Conservation (phyloP, 495 filamentous ascomycete genomes). For the Penicillium canescens region DNA sequence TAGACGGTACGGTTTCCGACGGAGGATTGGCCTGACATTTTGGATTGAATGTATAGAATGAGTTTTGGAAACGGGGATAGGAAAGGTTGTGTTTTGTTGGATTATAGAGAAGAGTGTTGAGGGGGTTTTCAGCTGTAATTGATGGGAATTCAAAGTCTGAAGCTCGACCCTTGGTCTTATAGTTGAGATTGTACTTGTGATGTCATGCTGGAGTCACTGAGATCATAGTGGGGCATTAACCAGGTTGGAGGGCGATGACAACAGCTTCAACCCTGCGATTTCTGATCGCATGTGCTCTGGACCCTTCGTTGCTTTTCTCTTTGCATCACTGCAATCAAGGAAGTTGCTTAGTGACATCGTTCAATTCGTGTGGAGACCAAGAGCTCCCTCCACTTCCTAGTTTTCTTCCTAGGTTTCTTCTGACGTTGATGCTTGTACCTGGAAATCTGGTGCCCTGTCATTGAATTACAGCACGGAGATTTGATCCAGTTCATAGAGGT, state of each 20-base stretch:
- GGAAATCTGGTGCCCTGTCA: too few relatives aligned
- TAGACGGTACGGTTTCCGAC: constrained; percentile 56
- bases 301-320: constrained; percentile 5
- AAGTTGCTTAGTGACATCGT: constrained; percentile 18
- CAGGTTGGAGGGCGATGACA: constrained; percentile 14
- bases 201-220: constrained; percentile 40
- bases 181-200: constrained; percentile 22
- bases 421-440: background rate
- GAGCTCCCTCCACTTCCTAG: constrained; percentile 18
- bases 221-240: constrained; percentile 34
- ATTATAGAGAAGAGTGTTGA: constrained; percentile 2
- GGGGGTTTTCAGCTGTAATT: constrained; percentile 4
- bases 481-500: too few relatives aligned
- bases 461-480: too few relatives aligned
- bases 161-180: constrained; percentile 15
- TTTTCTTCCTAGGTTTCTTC: background rate
- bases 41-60: background rate
- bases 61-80: background rate
- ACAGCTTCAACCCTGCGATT: background rate
- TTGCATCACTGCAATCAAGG: constrained; percentile 21
- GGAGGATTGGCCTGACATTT: constrained; percentile 42
- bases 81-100: background rate
- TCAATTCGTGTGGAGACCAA: background rate
- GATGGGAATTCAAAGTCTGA: background rate
- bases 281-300: constrained; percentile 12